Evolutionary conservation across 495 filamentous ascomycete genomes (phyloP).

Genomic region (Neurospora sp.): DNA sequence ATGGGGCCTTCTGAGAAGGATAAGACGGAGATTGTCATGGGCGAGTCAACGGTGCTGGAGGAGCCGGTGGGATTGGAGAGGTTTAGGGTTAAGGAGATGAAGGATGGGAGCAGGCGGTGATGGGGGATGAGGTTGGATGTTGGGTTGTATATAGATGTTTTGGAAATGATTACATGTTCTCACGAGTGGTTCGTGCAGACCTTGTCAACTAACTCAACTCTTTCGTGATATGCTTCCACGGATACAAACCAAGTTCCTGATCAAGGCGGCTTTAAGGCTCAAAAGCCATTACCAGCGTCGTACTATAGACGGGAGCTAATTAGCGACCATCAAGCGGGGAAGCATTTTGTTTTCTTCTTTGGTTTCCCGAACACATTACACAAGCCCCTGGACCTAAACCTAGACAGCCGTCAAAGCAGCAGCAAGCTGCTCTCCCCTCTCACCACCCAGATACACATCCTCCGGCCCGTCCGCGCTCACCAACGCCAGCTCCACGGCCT

Average conservation of each 20-base stretch:
- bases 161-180: neutral
- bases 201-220: neutral
- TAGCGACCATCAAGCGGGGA: neutral
- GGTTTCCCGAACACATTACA: neutral
- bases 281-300: neutral
- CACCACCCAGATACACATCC: conserved; percentile 60
- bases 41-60: conserved; percentile 28
- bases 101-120: conserved; percentile 4
- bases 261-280: neutral
- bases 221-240: neutral
- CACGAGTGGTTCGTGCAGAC: neutral
- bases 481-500: conserved; percentile 60
- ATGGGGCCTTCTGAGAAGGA: conserved; percentile 6
- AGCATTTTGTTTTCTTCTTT: neutral
- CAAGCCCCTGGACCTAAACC: conserved; percentile 3
- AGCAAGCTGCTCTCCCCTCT: conserved; percentile 55
- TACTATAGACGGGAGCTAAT: neutral
- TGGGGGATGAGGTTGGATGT: neutral
- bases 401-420: conserved; percentile 40
- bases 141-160: neutral
- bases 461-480: conserved; percentile 41
- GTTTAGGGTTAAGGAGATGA: conserved; percentile 20
- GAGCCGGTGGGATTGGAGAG: conserved; percentile 32
- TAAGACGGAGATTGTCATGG: conserved; percentile 26
- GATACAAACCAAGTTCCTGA: neutral